Conservation (phyloP, 129 eudicot genomes). For the Chrysanthemum lavandulifolium region DNA sequence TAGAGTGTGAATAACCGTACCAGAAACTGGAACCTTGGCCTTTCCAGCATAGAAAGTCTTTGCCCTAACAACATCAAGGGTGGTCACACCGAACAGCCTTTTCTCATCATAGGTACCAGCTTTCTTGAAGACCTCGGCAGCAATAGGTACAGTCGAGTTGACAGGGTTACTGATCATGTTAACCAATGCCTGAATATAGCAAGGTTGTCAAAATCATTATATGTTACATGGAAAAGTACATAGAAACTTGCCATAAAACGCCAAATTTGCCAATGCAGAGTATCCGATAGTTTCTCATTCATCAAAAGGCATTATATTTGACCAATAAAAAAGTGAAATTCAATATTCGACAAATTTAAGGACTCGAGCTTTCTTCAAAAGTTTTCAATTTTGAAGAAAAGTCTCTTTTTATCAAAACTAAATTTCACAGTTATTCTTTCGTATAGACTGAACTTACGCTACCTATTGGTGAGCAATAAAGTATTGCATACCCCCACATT, state of each 20-base stretch:
- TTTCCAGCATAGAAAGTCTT: slow-evolving; percentile 95
- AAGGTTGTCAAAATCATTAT: background rate
- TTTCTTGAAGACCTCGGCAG: slow-evolving; percentile 95
- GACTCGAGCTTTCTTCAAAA: no score
- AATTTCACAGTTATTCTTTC: no score
- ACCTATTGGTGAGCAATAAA: no score
- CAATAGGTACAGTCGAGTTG: slow-evolving; percentile 98
- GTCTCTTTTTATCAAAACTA: no score
- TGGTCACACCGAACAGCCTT: slow-evolving; percentile 93
- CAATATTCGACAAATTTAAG: no score
- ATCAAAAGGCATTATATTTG: no score
- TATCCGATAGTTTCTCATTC: no score
- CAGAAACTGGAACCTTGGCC: slow-evolving; percentile 83
- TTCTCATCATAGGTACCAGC: slow-evolving; percentile 91
- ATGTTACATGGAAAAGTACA: background rate
- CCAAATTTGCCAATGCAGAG: no score
- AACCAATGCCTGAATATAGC: slow-evolving; percentile 67
- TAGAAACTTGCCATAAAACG: background rate
- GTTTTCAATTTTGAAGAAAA: no score
- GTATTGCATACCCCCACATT: no score
- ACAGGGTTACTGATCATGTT: slow-evolving; percentile 99
- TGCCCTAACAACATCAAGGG: slow-evolving; percentile 97
- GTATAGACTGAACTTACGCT: no score
- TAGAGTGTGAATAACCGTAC: slow-evolving; percentile 34
- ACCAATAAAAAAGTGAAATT: no score